Evolutionary conservation across 805 yeast genomes (phyloP), one percentile per base, ranked within the genome.

Genomic region (Metschnikowia continentalis): DNA sequence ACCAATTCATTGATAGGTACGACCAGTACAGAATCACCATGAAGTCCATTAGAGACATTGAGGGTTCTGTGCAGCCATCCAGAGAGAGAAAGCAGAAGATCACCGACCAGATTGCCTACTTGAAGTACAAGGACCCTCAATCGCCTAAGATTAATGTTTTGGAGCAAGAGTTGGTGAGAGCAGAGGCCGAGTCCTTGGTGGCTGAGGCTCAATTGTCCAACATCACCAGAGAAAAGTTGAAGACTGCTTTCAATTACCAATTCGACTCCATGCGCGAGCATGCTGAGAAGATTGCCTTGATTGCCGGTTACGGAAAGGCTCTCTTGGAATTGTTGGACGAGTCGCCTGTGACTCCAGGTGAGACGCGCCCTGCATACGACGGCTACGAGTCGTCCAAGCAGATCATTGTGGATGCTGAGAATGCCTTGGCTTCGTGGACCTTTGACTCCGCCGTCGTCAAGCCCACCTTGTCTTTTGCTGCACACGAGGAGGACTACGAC

Each of bases 201-300:
- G 96, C 96, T 46, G 96, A 88, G 74, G 95, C 95, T 32, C 96
- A 89, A 75, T 78, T 89, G 62, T 86, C 92, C 36, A 88, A 88
- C 72, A 88, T 88, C 66, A 88, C 96, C 58, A 80, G 96, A 74
- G 90, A 88, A 67, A 86, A 87, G 72, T 79, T 89, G 67, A 86
- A 88, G 76, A 86, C 88, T 59, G 89, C 95, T 40, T 88, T 81
- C 78, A 80, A 84, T 71, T 86, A 86, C 70, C 91, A 86, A 69
- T 88, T 89, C 67, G 95, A 88, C 68, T 86, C 96, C 39, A 77
- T 86, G 58, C 83, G 90, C 72, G 95, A 88, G 72, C 85, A 83
- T 66, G 84, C 95, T 55, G 95, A 88, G 75, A 88, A 88, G 72
- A 79, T 84, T 60, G 92, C 94, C 50, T 76, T 88, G 63, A 85